These are phyloP conservation scores for Protomyces inouyei DNA, from an alignment of 1,139 yeast genomes.

Conservation along the genomic window DNA sequence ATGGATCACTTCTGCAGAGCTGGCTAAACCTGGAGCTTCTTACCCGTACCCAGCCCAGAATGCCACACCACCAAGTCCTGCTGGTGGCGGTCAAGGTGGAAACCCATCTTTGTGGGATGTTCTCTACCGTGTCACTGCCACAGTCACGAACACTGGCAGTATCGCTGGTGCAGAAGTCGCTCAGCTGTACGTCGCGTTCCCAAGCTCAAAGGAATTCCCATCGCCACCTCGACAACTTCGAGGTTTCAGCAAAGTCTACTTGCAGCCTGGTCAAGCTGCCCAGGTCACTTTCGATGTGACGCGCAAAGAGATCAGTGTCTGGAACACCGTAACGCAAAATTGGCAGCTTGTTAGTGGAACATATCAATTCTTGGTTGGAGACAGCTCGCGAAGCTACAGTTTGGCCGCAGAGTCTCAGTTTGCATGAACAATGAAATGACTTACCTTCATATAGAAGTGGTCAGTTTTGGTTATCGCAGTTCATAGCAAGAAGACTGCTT, in stretches of 20 bases:
- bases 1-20: constrained; percentile 31
- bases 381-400: constrained; percentile 45
- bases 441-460: no score
- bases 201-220: constrained; percentile 41
- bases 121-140: constrained; percentile 49
- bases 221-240: constrained; percentile 48
- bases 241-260: constrained; percentile 55
- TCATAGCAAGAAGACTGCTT: no score
- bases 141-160: constrained; percentile 51
- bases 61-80: constrained; percentile 41
- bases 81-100: constrained; percentile 60
- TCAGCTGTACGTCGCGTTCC: constrained; percentile 56
- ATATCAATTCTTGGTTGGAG: constrained; percentile 52
- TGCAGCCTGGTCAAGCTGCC: constrained; percentile 46
- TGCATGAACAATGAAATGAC: no score
- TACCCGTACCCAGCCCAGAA: constrained; percentile 45
- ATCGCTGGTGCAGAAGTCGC: constrained; percentile 52
- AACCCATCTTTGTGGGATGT: constrained; percentile 46
- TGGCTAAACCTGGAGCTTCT: constrained; percentile 49
- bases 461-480: no score
- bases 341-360: constrained; percentile 59
- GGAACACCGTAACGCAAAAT: constrained; percentile 56
- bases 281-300: constrained; percentile 47
- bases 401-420: no score
- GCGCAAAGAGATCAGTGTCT: constrained; percentile 55